A percentile compares a stretch with the other conserved stretches of the same genome.
These are phyloP conservation scores for Quillaja saponaria DNA, from an alignment of 306 rosid species.

Conservation along the genomic window DNA sequence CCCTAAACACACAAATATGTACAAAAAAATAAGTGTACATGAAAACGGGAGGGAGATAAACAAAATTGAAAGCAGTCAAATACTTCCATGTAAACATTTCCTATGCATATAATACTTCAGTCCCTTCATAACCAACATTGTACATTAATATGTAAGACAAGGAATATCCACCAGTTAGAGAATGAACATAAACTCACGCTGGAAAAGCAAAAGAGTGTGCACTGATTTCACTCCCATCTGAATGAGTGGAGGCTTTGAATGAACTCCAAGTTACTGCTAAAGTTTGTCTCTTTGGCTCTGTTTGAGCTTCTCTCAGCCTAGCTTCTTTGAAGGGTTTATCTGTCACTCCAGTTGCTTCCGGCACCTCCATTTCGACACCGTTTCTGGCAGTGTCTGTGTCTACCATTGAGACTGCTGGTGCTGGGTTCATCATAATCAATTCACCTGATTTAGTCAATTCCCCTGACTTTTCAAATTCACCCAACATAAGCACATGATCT, in stretches of 20 bases:
- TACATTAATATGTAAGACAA: conserved; percentile 3
- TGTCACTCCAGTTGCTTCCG: conserved; percentile 24
- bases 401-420: conserved; percentile 25
- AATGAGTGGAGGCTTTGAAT: conserved; percentile 34
- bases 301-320: conserved; percentile 15
- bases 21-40: background rate
- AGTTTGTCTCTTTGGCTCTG: conserved; percentile 10
- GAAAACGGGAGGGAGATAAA: background rate
- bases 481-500: conserved; percentile 33
- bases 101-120: conserved; percentile 11
- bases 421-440: conserved; percentile 25
- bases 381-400: conserved; percentile 27
- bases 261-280: conserved; percentile 29
- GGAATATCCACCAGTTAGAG: background rate
- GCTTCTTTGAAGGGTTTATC: conserved; percentile 24
- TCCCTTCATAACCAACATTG: conserved; percentile 4
- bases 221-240: conserved; percentile 41
- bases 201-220: conserved; percentile 49
- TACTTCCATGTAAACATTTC: background rate
- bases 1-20: background rate
- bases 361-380: conserved; percentile 22
- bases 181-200: conserved; percentile 51
- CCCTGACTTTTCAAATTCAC: conserved; percentile 35
- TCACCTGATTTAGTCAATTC: conserved; percentile 51
- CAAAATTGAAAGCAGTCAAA: background rate